Base-by-base conservation (phyloP, 2,329 filamentous ascomycete species). In the Colletotrichum eremochloae region DNA sequence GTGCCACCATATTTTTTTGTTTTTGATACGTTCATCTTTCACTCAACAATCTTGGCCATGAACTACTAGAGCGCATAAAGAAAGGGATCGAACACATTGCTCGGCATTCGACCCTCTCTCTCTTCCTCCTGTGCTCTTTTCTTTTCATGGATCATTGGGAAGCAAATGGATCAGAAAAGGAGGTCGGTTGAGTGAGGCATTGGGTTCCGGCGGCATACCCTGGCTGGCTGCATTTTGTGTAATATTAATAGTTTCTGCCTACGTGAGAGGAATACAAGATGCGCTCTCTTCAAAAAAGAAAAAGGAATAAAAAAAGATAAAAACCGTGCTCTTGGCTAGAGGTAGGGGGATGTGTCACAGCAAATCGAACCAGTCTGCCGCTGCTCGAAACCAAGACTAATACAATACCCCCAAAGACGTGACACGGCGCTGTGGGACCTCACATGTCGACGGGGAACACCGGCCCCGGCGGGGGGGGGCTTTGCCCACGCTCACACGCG, bases 201-300 rank as follows among this genome's bases (percentile, higher is more conserved):
- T 52, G 46, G 55, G 58, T 38, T 3, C 31, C 18, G 61, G 36
- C 55, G 53, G 63, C 50, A 74, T 70, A 69, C 72, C 62, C 62
- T 73, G 70, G 72, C 61, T 73, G 70, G 70, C 73, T 67, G 44
- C 44, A 24, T 24, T 38, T 50, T 63, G 52, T 71, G 64, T 74
- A 73, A 73, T 74, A 73, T 57, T 69, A 70, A 69, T 68, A 64
- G 60, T 42, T 57, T 56, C 18, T 38, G 29, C 24, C 60, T 56
- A 44, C 29, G 36, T 24, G 20, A 68, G 57, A 42, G 52, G 61
- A 57, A 71, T 53, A 55, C 46, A 62, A 36, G 9, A 71, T 53
- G 67, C 57, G 55, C 67, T 67, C 46, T 69, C 24, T 9, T 7
- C 6, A 38, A 38, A 9, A 38, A 20, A 33, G 15, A 46, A 56